Conservation (phyloP, 305 asterid species). For the Salvia sclarea region DNA sequence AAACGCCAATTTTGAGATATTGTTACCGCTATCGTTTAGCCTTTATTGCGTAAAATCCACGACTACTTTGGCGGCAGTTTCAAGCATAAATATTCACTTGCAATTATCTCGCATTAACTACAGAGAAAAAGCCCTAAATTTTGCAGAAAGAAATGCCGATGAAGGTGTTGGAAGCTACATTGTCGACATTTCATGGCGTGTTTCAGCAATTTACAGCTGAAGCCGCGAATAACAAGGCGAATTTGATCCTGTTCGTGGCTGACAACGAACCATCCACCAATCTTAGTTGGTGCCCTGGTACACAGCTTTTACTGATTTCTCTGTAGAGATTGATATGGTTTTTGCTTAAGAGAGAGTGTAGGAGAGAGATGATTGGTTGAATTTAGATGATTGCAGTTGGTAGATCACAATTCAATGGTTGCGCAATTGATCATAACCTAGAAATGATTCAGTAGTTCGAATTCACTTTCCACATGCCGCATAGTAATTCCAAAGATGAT, state of each 20-base stretch:
- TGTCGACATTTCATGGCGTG: conserved; percentile 57
- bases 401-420: not conserved
- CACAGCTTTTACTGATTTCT: not conserved
- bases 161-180: conserved; percentile 69
- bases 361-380: not conserved
- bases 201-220: conserved; percentile 57
- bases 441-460: too few species aligned
- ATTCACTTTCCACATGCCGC: not conserved
- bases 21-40: too few species aligned
- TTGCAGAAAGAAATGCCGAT: conserved; percentile 48
- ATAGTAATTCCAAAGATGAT: not conserved
- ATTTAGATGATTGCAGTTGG: not conserved
- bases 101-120: not conserved
- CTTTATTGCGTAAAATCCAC: not conserved
- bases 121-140: not conserved
- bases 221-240: conserved; percentile 60
- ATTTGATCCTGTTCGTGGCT: conserved; percentile 83
- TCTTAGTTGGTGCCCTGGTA: conserved; percentile 97
- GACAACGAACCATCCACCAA: conserved; percentile 81
- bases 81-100: not conserved
- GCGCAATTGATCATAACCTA: not conserved
- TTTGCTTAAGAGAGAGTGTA: not conserved
- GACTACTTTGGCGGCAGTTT: not conserved
- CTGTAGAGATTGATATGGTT: not conserved
- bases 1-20: not conserved